phyloP scores from a whole-genome alignment of 495 filamentous ascomycete genomes.

The Penicillium nucicola region DNA sequence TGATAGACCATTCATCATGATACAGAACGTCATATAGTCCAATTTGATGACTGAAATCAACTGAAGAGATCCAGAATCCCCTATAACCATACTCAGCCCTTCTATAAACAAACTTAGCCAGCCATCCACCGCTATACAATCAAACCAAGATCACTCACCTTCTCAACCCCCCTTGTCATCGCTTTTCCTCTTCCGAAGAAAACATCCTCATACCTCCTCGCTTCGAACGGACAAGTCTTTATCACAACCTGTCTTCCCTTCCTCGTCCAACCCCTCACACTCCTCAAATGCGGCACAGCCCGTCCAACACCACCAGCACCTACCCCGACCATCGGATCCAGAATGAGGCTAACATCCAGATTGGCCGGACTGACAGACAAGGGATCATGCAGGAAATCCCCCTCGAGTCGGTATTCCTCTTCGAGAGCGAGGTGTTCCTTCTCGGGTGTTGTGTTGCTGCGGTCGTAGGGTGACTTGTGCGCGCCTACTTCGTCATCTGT shows the following conservation, averaged over 20 bases:
- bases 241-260: slow-evolving; percentile 19
- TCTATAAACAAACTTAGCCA: background rate
- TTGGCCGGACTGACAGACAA: slow-evolving; percentile 29
- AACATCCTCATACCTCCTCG: slow-evolving; percentile 22
- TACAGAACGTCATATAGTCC: no score
- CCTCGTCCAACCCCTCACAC: slow-evolving; percentile 23
- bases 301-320: slow-evolving; percentile 8
- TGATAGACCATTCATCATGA: no score
- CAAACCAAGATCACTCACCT: background rate
- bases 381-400: slow-evolving; percentile 18
- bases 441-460: slow-evolving; percentile 18
- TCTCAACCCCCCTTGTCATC: background rate
- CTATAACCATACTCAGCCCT: background rate
- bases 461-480: slow-evolving; percentile 31
- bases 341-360: slow-evolving; percentile 18
- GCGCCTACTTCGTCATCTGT: slow-evolving; percentile 30
- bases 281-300: slow-evolving; percentile 10
- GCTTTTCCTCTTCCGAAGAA: slow-evolving; percentile 1
- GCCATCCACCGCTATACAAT: background rate
- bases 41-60: no score
- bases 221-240: slow-evolving; percentile 15
- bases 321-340: slow-evolving; percentile 13
- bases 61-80: no score
- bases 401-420: slow-evolving; percentile 24
- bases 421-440: slow-evolving; percentile 20